Conservation (phyloP, 2,329 filamentous ascomycete genomes). For the Leptographium wingfieldii region DNA sequence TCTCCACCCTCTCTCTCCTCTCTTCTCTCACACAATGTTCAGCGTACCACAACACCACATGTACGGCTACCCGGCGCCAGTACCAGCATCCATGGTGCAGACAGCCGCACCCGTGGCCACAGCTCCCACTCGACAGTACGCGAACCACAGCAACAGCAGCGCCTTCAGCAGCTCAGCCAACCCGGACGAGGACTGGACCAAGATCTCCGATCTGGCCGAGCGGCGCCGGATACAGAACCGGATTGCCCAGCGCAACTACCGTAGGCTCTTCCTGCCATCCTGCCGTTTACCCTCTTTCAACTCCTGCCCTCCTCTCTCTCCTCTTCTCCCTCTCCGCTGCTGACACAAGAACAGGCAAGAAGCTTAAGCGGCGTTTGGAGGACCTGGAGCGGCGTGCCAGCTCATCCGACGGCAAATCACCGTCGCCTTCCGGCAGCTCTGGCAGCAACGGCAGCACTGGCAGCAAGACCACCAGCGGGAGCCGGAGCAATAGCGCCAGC, state of each 20-base stretch:
- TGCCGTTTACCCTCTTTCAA: too few relatives aligned
- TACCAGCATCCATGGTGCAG: constrained; percentile 15
- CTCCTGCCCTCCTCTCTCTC: not conserved
- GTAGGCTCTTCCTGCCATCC: constrained; percentile 32
- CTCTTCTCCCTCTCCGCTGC: not conserved
- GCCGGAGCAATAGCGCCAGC: not conserved
- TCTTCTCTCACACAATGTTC: constrained; percentile 22
- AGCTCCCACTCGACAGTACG: constrained; percentile 49
- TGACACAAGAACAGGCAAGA: constrained; percentile 53
- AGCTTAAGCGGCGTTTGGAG: constrained; percentile 80
- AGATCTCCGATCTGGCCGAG: constrained; percentile 94
- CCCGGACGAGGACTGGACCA: constrained; percentile 97
- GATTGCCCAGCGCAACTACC: constrained; percentile 95
- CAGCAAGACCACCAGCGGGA: constrained; percentile 8
- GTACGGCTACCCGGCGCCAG: constrained; percentile 24
- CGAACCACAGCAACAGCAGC: constrained; percentile 71
- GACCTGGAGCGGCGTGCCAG: constrained; percentile 71
- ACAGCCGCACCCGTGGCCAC: constrained; percentile 16
- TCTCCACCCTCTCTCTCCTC: not conserved
- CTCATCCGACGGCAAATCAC: constrained; percentile 19
- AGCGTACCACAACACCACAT: constrained; percentile 28
- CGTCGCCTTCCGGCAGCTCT: constrained; percentile 11
- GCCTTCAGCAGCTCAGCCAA: constrained; percentile 91
- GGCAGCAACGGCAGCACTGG: constrained; percentile 17
- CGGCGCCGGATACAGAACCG: constrained; percentile 90